Percentiles rank a stretch among this genome's conserved stretches.
phyloP scores from a whole-genome alignment of 768 basidiomycete genomes.

The Russula ochroleuca region DNA sequence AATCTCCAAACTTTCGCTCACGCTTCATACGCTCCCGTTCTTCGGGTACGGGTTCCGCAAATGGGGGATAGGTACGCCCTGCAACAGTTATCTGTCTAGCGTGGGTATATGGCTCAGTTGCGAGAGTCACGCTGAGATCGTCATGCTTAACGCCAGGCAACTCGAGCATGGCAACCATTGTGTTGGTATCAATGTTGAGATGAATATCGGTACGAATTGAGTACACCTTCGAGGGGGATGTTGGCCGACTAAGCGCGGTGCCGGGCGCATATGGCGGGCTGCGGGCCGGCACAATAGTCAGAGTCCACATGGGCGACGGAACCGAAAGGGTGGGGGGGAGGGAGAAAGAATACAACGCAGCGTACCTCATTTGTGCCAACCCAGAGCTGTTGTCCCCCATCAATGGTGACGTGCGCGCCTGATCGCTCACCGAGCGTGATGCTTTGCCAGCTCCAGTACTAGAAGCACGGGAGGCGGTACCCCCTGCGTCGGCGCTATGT shows the following conservation, averaged over 20 bases:
- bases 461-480: slow-evolving; percentile 5
- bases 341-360: not conserved
- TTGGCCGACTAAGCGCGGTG: slow-evolving; percentile 1
- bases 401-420: slow-evolving; percentile 15
- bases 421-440: slow-evolving; percentile 23
- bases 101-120: slow-evolving; percentile 56
- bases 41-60: slow-evolving; percentile 34
- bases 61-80: slow-evolving; percentile 43
- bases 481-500: slow-evolving; percentile 20
- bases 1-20: slow-evolving; percentile 53
- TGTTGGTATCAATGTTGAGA: slow-evolving; percentile 48
- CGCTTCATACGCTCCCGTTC: slow-evolving; percentile 36
- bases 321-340: not conserved
- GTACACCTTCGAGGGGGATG: slow-evolving; percentile 29
- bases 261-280: slow-evolving; percentile 23
- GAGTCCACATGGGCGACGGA: not conserved
- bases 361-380: slow-evolving; percentile 28
- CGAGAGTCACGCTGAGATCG: slow-evolving; percentile 56
- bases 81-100: slow-evolving; percentile 57
- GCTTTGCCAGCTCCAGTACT: not conserved
- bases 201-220: slow-evolving; percentile 58
- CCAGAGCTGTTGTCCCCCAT: slow-evolving; percentile 11
- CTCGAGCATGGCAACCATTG: slow-evolving; percentile 59
- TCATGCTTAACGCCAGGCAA: slow-evolving; percentile 60
- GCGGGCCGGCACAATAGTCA: slow-evolving; percentile 16